Evolutionary conservation across 805 yeast species (phyloP).

Genomic region (Saccharomycopsis sp.): DNA sequence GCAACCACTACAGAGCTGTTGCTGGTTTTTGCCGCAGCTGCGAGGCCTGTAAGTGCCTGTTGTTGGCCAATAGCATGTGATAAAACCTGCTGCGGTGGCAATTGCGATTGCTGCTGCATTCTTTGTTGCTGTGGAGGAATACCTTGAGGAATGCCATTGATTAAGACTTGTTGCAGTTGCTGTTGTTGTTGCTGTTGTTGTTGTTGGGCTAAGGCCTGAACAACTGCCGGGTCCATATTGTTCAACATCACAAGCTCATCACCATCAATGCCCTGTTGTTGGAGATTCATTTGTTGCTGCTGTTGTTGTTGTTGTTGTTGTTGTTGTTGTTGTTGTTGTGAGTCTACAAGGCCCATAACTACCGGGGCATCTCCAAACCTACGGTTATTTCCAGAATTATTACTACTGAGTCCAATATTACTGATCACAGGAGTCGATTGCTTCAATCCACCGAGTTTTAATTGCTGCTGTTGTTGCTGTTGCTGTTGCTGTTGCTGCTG

Average conservation of each 20-base stretch:
- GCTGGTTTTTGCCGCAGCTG: constrained; percentile 36
- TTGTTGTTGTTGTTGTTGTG: constrained; percentile 21
- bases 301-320: too few relatives aligned
- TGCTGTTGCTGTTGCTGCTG: constrained; percentile 11
- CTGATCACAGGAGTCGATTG: constrained; percentile 24
- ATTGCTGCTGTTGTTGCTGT: constrained; percentile 20
- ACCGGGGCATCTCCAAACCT: constrained; percentile 9
- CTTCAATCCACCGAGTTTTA: constrained; percentile 21
- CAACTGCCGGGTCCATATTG: not conserved
- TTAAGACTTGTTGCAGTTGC: constrained; percentile 18
- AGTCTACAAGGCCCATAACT: constrained; percentile 27
- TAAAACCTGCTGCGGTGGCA: constrained; percentile 17
- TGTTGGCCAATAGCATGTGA: constrained; percentile 15
- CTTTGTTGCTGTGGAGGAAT: not conserved
- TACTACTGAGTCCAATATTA: not conserved
- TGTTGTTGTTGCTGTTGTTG: constrained; percentile 20
- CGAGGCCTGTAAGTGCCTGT: constrained; percentile 28
- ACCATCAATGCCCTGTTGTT: not conserved
- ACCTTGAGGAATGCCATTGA: not conserved
- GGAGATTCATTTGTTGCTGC: constrained; percentile 9
- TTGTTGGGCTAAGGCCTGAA: constrained; percentile 2
- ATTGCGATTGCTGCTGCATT: constrained; percentile 13
- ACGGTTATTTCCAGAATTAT: constrained; percentile 22
- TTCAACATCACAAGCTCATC: not conserved
- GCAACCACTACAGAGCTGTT: constrained; percentile 33